Evolutionary conservation across 2,329 filamentous ascomycete genomes (phyloP).

Genomic region (Microcera coccophila): DNA sequence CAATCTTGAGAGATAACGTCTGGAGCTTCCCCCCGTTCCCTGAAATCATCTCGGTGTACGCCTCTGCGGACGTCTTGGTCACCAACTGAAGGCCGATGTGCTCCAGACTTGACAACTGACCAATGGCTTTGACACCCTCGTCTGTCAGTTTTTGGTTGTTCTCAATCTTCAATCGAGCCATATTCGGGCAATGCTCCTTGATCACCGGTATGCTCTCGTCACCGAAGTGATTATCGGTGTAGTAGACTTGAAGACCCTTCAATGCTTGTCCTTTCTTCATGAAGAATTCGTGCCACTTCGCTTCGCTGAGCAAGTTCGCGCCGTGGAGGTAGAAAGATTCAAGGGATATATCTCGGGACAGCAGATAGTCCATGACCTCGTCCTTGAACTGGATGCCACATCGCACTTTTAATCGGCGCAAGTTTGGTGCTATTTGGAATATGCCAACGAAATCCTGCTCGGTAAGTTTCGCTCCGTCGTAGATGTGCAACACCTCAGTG

Average conservation of each 20-base stretch:
- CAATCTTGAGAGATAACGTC: slow-evolving; percentile 73
- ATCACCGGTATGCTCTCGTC: slow-evolving; percentile 65
- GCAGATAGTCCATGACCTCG: slow-evolving; percentile 73
- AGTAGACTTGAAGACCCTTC: slow-evolving; percentile 70
- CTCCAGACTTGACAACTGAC: slow-evolving; percentile 58
- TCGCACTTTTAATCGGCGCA: slow-evolving; percentile 69
- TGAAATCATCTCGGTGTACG: slow-evolving; percentile 58
- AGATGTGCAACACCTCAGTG: slow-evolving; percentile 50
- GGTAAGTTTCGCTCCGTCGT: slow-evolving; percentile 61
- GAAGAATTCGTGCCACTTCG: slow-evolving; percentile 70
- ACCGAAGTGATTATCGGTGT: slow-evolving; percentile 76
- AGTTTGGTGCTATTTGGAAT: slow-evolving; percentile 67
- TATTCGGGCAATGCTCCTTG: slow-evolving; percentile 58
- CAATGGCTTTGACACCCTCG: slow-evolving; percentile 61
- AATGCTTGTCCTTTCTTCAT: slow-evolving; percentile 61
- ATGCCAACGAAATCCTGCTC: slow-evolving; percentile 76
- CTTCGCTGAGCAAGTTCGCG: slow-evolving; percentile 75
- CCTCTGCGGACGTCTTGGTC: slow-evolving; percentile 51
- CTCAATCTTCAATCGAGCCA: slow-evolving; percentile 74
- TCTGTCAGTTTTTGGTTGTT: slow-evolving; percentile 73
- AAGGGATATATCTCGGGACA: slow-evolving; percentile 66
- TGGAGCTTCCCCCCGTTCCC: slow-evolving; percentile 62
- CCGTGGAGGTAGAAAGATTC: slow-evolving; percentile 74
- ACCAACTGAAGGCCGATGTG: slow-evolving; percentile 72
- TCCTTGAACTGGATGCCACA: slow-evolving; percentile 94